Base-by-base conservation (phyloP, 179 eudicot genomes). In the Dionaea muscipula region DNA sequence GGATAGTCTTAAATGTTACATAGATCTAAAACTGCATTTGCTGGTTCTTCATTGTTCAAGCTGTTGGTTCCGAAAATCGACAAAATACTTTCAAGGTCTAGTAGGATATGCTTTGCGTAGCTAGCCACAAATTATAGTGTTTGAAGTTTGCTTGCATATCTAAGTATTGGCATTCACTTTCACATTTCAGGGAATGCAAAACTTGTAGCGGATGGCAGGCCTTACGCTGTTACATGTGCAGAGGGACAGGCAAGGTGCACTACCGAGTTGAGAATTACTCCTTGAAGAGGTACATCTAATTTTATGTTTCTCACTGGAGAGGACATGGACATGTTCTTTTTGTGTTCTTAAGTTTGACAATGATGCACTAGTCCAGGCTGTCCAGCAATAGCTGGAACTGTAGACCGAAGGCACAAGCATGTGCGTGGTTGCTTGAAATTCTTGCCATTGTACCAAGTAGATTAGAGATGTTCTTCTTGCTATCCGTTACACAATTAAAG, bases 131-230 rank as follows among this genome's bases (percentile, higher is more conserved):
- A 16, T 43, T 38, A n/a, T 38, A 38, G 2, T 38, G 8, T 43
- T 43, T 17, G 1, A 18, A 18, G 47, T 17, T 15, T 6, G n/a
- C 35, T 28, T 28, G 35, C 35, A 28, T 28, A 28, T 28, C 5
- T 28, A 28, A 51, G 4, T 4, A 3, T 2, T 27, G 2, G 0
- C 11, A 24, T 21, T 17, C 26, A 21, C 18, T 62, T 51, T 38
- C 53, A 37, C 22, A 50, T 27, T 66, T 77, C 74, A 89, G 97
- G 68, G 66, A 89, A 53, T 89, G 97, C 65, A 63, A 60, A 69
- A 83, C 95, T 25, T 89, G 97, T 67, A 68, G 59, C 58, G 95
- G 97, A 56, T 89, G 97, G 97, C 83, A 79, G 61, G 93, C 95
- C 55, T 60, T 89, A 69, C 83, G 75, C 56, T 89, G 97, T 67